Conservation (phyloP, 257 asterid genomes). For the Lantana camara region DNA sequence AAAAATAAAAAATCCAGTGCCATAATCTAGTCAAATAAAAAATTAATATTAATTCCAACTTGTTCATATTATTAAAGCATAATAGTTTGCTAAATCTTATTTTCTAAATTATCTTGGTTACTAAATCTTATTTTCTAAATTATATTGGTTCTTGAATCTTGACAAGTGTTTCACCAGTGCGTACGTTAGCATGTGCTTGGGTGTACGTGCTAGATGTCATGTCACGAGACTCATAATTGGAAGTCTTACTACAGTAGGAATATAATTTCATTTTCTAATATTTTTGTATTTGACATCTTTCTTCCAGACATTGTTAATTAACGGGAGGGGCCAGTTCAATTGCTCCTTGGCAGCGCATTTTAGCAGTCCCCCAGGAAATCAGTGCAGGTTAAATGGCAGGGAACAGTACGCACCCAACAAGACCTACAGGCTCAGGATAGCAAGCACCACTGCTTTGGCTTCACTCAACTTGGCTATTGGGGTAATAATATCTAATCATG, state of each 20-base stretch:
- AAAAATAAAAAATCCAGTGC: no score
- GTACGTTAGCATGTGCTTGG: constrained; percentile 2
- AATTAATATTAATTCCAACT: no score
- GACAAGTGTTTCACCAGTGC: not conserved
- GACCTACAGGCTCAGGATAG: constrained; percentile 81
- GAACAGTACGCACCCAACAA: constrained; percentile 81
- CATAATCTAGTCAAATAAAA: no score
- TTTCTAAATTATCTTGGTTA: no score
- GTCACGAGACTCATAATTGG: no score
- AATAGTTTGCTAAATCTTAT: no score
- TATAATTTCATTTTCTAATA: constrained; percentile 4
- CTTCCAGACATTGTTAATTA: constrained; percentile 75
- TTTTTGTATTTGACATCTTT: not conserved
- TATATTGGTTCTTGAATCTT: not conserved
- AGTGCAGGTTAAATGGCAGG: constrained; percentile 60
- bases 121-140: not conserved
- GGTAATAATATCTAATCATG: no score
- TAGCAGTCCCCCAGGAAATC: constrained; percentile 34
- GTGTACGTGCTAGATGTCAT: no score
- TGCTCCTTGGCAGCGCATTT: constrained; percentile 65
- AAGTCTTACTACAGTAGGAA: no score
- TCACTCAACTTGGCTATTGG: constrained; percentile 82
- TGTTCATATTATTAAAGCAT: no score
- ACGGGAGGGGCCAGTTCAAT: constrained; percentile 91
- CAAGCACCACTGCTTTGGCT: constrained; percentile 75